These are phyloP conservation scores for Daldinia eschscholtzii DNA, from an alignment of 2,329 filamentous ascomycete genomes.

Conservation along the genomic window DNA sequence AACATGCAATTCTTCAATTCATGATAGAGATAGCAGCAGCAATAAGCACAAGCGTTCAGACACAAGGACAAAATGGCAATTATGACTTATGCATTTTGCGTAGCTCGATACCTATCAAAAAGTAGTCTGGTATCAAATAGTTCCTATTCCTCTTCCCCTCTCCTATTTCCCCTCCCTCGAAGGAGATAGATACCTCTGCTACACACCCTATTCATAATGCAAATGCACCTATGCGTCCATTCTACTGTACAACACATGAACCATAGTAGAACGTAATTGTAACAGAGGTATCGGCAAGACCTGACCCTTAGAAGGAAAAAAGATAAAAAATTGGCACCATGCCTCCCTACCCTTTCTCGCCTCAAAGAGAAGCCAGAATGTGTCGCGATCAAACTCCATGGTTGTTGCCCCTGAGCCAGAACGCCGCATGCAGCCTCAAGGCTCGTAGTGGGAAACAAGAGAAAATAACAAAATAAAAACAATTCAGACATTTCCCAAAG, in stretches of 20 bases:
- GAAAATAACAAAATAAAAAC: constrained; percentile 16
- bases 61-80: background rate
- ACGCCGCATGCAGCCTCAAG: constrained; percentile 29
- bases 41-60: constrained; percentile 7
- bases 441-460: constrained; percentile 16
- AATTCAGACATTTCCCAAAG: constrained; percentile 9
- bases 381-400: constrained; percentile 27
- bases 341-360: constrained; percentile 4
- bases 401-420: constrained; percentile 23
- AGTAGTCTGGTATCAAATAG: constrained; percentile 19
- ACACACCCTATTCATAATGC: constrained; percentile 28
- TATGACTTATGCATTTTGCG: constrained; percentile 25
- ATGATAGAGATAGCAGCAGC: background rate
- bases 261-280: constrained; percentile 23
- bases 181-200: constrained; percentile 18
- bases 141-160: background rate
- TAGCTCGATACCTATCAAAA: constrained; percentile 19
- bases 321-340: constrained; percentile 6
- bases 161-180: too few species aligned
- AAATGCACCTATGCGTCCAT: constrained; percentile 31
- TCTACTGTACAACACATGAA: constrained; percentile 36
- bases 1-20: background rate
- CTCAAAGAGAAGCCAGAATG: constrained; percentile 21
- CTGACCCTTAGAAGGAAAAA: constrained; percentile 18
- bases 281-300: constrained; percentile 30